A percentile compares a stretch with the other conserved stretches of the same genome.
phyloP scores from a whole-genome alignment of 2,329 filamentous ascomycete species.

The Sphaerulina musiva region DNA sequence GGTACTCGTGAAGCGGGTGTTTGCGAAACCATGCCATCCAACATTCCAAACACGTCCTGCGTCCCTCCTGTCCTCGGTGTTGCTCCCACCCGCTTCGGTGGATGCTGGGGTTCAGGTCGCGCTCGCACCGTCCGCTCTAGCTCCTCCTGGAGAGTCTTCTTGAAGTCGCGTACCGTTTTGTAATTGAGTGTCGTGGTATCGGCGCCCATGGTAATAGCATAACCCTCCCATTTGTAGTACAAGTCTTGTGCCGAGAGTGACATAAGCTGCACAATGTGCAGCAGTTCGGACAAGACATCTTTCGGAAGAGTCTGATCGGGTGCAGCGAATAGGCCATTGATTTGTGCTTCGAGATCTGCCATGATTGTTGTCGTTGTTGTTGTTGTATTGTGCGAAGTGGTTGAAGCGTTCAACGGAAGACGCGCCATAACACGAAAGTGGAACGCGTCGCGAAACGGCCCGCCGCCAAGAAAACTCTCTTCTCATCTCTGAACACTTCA shows the following conservation, averaged over 20 bases:
- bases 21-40: slow-evolving; percentile 44
- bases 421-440: neutral
- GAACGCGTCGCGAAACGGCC: neutral
- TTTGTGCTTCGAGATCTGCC: slow-evolving; percentile 47
- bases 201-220: slow-evolving; percentile 86
- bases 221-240: slow-evolving; percentile 98
- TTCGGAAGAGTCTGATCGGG: slow-evolving; percentile 53
- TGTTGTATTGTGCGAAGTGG: neutral
- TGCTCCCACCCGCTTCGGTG: slow-evolving; percentile 57
- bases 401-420: neutral
- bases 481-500: neutral
- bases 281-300: slow-evolving; percentile 74
- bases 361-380: slow-evolving; percentile 31
- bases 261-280: slow-evolving; percentile 80
- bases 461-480: neutral
- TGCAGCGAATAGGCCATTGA: slow-evolving; percentile 54
- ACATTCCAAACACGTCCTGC: slow-evolving; percentile 67
- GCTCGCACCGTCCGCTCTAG: slow-evolving; percentile 72
- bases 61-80: slow-evolving; percentile 51
- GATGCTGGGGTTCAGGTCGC: slow-evolving; percentile 47
- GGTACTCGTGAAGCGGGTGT: slow-evolving; percentile 37
- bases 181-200: slow-evolving; percentile 68
- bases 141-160: slow-evolving; percentile 76
- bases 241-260: slow-evolving; percentile 75
- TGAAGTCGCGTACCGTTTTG: slow-evolving; percentile 67